phyloP scores from a whole-genome alignment of 2,329 filamentous ascomycete genomes.

The Zymoseptoria brevis region DNA sequence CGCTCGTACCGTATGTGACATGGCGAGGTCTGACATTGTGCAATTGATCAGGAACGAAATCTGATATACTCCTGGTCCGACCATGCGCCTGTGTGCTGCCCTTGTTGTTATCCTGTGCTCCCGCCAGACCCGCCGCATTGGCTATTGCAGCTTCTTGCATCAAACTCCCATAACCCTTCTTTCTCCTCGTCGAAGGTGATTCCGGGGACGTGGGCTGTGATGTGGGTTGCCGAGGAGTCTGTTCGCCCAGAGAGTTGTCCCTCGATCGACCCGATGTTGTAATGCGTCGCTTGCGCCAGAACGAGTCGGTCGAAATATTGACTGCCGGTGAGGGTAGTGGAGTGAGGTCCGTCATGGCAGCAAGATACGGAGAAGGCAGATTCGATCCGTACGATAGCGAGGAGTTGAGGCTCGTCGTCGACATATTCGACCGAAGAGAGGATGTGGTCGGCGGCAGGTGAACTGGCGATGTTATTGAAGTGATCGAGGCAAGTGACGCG shows the following conservation, averaged over 20 bases:
- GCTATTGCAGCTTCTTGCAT: constrained; percentile 32
- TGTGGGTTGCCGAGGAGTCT: constrained; percentile 24
- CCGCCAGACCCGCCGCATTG: constrained; percentile 17
- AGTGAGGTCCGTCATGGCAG: constrained; percentile 44
- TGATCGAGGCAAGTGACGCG: constrained; percentile 29
- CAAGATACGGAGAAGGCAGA: constrained; percentile 41
- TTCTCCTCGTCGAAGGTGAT: constrained; percentile 33
- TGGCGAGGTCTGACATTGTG: constrained; percentile 60
- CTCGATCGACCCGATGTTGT: constrained; percentile 22
- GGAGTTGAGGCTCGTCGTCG: constrained; percentile 36
- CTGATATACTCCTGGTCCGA: constrained; percentile 78
- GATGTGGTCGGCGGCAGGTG: constrained; percentile 21
- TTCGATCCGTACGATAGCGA: constrained; percentile 40
- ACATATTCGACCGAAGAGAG: constrained; percentile 34
- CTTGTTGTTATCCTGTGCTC: constrained; percentile 18
- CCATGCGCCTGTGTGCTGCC: constrained; percentile 33
- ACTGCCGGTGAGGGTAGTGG: constrained; percentile 44
- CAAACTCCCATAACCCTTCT: constrained; percentile 41
- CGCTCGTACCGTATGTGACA: constrained; percentile 57
- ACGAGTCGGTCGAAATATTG: constrained; percentile 27
- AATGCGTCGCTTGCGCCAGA: constrained; percentile 35
- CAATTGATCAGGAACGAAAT: constrained; percentile 69
- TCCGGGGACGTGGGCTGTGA: constrained; percentile 18
- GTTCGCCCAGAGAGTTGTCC: constrained; percentile 26
- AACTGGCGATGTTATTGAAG: constrained; percentile 32